Base-by-base conservation (phyloP, 2,329 filamentous ascomycete genomes). In the Penicillium paneum region DNA sequence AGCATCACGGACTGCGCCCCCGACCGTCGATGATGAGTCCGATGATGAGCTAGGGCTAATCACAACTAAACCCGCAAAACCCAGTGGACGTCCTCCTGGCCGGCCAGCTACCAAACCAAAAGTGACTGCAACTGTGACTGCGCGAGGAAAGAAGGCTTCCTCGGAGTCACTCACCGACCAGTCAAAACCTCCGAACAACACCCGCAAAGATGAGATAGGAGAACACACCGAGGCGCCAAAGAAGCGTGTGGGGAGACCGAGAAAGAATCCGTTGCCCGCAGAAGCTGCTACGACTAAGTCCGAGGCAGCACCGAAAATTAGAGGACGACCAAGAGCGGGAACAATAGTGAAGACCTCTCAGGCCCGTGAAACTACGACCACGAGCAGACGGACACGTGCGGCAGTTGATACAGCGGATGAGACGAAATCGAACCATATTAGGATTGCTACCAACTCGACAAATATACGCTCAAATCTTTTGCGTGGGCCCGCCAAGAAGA, bases 401-500 rank as follows among this genome's bases (percentile, higher is more conserved):
- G 52, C 53, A 6, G 21, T 53, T 7, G 52, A 60, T 15, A 12
- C 46, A 17, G 42, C 56, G 3, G 54, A 60, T 49, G 51, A 57
- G 17, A 52, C 43, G 8, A 56, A 59, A 17, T 60, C 64, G 1
- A 69, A 55, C 39, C 60, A 65, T 8, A 61, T 71, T 3, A 54
- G 61, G 17, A 65, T 71, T 32, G 61, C 66, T 11, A 71, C 67
- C 0, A 62, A 64, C 31, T 71, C 69, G 3, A 62, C 64, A 12
- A 55, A 56, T 0, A 64, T 67, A 57, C 62, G 67, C 11, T 68
- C 71, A 38, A 72, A 67, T 44, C 52, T 67, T 35, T 47, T 67
- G 28, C 67, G 64, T 24, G 69, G 68, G 8, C 65, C 68, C 10
- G 66, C 68, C 1, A 69, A 72, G 47, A 74, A 71, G 62, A 79